Evolutionary conservation across 805 yeast species (phyloP).

Genomic region (Candida yuanshanica): DNA sequence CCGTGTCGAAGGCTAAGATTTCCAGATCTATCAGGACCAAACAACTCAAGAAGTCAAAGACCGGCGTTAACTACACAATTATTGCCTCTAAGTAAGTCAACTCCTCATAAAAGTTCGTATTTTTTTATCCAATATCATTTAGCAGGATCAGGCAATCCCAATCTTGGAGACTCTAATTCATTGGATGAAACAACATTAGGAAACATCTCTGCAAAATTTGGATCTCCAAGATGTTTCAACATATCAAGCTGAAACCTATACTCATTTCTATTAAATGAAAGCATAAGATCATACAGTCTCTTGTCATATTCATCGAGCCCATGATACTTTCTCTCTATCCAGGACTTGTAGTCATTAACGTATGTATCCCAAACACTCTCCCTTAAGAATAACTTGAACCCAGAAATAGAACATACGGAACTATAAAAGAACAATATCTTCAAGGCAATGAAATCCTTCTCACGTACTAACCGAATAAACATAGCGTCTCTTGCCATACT

Average conservation of each 20-base stretch:
- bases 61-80: too few relatives aligned
- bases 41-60: too few relatives aligned
- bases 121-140: too few relatives aligned
- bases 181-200: neutral
- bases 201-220: neutral
- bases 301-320: slow-evolving; percentile 15
- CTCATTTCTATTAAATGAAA: neutral
- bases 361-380: slow-evolving; percentile 18
- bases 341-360: slow-evolving; percentile 9
- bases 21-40: too few relatives aligned
- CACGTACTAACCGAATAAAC: slow-evolving; percentile 10
- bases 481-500: slow-evolving; percentile 5
- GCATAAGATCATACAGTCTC: slow-evolving; percentile 4
- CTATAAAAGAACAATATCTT: slow-evolving; percentile 18
- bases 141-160: neutral
- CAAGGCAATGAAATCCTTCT: slow-evolving; percentile 15
- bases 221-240: neutral
- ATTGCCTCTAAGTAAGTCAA: too few relatives aligned
- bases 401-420: slow-evolving; percentile 17
- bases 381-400: slow-evolving; percentile 15
- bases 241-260: neutral
- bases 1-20: too few relatives aligned
- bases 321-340: slow-evolving; percentile 3
- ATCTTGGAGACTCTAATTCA: neutral
- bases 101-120: too few relatives aligned